Percentiles rank a stretch among this genome's conserved stretches.
Evolutionary conservation across 805 yeast species (phyloP).

Genomic region (Wickerhamomyces chaumierensis): DNA sequence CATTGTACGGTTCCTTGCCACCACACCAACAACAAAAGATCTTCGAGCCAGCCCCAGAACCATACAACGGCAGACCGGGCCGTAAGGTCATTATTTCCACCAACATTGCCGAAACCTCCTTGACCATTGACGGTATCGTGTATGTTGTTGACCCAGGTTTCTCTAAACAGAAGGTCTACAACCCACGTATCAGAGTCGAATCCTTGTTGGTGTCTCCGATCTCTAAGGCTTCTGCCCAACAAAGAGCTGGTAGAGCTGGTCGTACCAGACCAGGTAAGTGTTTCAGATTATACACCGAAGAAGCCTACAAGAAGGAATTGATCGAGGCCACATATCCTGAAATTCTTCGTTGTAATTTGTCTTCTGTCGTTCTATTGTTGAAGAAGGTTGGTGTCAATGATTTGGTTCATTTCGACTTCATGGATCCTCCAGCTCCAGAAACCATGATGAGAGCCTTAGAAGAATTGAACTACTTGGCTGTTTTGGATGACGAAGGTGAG

Average conservation of each 20-base stretch:
- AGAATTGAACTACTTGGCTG: constrained; percentile 81
- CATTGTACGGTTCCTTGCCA: constrained; percentile 92
- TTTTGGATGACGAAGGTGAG: constrained; percentile 87
- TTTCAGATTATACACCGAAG: constrained; percentile 92
- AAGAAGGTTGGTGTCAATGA: constrained; percentile 93
- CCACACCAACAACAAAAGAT: constrained; percentile 92
- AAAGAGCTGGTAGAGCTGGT: constrained; percentile 99
- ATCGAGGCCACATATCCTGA: constrained; percentile 96
- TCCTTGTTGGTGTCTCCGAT: constrained; percentile 90
- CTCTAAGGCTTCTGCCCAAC: constrained; percentile 95
- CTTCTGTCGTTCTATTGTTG: constrained; percentile 84
- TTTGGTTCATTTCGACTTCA: constrained; percentile 93
- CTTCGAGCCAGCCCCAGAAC: constrained; percentile 78
- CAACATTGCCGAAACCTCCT: constrained; percentile 94
- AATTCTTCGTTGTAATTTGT: constrained; percentile 79
- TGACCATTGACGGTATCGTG: constrained; percentile 95
- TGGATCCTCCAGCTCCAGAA: constrained; percentile 99
- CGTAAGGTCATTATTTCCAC: constrained; percentile 88
- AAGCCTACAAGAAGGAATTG: constrained; percentile 86
- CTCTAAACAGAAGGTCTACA: constrained; percentile 91
- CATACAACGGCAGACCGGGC: constrained; percentile 80
- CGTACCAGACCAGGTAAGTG: constrained; percentile 98
- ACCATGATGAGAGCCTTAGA: constrained; percentile 99
- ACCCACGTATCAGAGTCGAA: constrained; percentile 92
- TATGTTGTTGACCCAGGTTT: constrained; percentile 97